These are phyloP conservation scores for Prunus kanzakura DNA, from an alignment of 306 rosid species.

Conservation along the genomic window DNA sequence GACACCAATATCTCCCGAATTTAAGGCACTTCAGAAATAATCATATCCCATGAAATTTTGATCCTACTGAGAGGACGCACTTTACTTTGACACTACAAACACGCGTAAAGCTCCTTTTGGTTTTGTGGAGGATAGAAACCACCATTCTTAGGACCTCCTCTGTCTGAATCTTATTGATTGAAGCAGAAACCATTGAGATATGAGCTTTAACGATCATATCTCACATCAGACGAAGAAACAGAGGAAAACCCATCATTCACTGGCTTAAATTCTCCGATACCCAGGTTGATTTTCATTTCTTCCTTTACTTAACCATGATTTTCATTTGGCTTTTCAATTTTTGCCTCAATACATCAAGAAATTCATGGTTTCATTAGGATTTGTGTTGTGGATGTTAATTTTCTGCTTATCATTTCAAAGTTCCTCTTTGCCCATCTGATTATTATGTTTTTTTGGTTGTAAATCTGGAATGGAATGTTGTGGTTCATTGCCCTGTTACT, in stretches of 20 bases:
- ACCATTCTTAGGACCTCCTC: conserved; percentile 12
- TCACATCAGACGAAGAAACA: conserved; percentile 1
- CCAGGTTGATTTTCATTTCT: conserved; percentile 24
- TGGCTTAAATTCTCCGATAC: background rate
- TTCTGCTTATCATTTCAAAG: background rate
- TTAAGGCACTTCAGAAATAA: background rate
- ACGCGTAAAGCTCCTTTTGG: conserved; percentile 25
- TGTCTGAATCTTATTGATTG: background rate
- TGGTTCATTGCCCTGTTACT: background rate
- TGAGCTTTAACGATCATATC: background rate
- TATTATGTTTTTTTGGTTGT: background rate
- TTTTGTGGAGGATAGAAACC: background rate
- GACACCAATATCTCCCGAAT: background rate
- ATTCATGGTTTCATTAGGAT: background rate
- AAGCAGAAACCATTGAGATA: background rate
- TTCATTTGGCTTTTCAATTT: background rate
- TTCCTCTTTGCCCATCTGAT: background rate
- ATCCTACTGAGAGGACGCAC: background rate
- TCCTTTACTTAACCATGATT: background rate
- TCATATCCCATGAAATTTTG: background rate
- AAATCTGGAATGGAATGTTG: background rate
- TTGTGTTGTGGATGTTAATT: background rate
- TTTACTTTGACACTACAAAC: background rate
- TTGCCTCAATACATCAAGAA: background rate
- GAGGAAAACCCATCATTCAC: conserved; percentile 16